Evolutionary conservation across 2,329 filamentous ascomycete species (phyloP), one percentile per base, ranked within the genome.

Genomic region (Myriosclerotinia scirpicola): DNA sequence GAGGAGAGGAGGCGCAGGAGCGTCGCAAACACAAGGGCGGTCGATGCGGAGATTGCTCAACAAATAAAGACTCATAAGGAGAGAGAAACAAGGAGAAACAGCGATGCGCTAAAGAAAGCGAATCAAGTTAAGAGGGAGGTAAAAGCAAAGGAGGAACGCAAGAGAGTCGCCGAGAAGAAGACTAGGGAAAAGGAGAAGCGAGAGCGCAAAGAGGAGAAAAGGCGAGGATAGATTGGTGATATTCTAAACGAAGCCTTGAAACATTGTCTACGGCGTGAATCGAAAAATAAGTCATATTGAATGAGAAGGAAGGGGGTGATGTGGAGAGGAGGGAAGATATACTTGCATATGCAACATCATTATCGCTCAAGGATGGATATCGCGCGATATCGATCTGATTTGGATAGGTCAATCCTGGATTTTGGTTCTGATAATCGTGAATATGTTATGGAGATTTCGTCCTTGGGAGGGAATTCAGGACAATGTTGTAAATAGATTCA

Each of bases 41-140:
- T 53, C 17, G 64, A 66, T 64, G 59, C 14, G 22, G 22, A 15
- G 5, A 36, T 64, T 1, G 46, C n/a, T 20, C 22, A 17, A 15
- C 22, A 56, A 9, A 20, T 54, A 34, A 62, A 44, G 5, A 50
- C 11, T 14, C 65, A 67, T 48, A 40, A 34, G 34, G 34, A 64
- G 34, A 63, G 48, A 20, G 50, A 67, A 46, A 9, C 34, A n/a
- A 64, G 59, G 50, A 55, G 30, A 20, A 55, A 64, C 2, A n/a
- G 17, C 20, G n/a, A 34, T 17, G 52, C 65, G 34, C 46, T 20
- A 44, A 42, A 14, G 22, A 67, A 56, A 50, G 30, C 34, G 12
- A 54, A 56, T n/a, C 22, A 55, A 17, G 42, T 12, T 8, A 30
- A 55, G 9, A 56, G 12, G 1, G 42, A 64, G 22, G n/a, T 14